Evolutionary conservation across 2,329 filamentous ascomycete genomes (phyloP).

Genomic region (Ophiostoma piceae): DNA sequence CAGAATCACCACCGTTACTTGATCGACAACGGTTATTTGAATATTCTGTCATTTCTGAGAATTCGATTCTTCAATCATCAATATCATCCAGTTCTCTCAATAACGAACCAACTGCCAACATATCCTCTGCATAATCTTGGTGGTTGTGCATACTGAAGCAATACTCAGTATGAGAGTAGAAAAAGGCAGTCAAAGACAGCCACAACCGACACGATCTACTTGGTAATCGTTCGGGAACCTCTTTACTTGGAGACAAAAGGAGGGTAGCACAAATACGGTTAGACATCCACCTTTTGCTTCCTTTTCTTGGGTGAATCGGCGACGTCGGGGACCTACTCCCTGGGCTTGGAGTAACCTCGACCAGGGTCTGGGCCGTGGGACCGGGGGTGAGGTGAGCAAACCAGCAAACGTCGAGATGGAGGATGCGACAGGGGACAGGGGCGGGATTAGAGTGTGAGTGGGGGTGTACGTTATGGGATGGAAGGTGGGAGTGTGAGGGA

Average conservation of each 20-base stretch:
- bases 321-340: conserved; percentile 7
- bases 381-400: neutral
- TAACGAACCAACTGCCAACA: too few species aligned
- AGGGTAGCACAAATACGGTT: neutral
- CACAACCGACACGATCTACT: neutral
- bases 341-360: conserved; percentile 8
- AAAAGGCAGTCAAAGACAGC: too few species aligned
- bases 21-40: neutral
- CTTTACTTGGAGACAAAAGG: neutral
- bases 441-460: neutral
- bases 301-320: neutral
- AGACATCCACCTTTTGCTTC: neutral
- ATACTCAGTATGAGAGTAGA: too few species aligned
- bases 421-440: neutral
- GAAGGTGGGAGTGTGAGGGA: neutral
- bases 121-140: too few species aligned
- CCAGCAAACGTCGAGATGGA: neutral
- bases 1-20: neutral
- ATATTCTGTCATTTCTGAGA: too few species aligned
- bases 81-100: too few species aligned
- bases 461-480: neutral
- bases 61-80: too few species aligned
- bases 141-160: too few species aligned
- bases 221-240: neutral
- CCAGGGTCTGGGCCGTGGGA: conserved; percentile 2